Evolutionary conservation across 106 monocot species (phyloP).

Genomic region (Allium cepa): DNA sequence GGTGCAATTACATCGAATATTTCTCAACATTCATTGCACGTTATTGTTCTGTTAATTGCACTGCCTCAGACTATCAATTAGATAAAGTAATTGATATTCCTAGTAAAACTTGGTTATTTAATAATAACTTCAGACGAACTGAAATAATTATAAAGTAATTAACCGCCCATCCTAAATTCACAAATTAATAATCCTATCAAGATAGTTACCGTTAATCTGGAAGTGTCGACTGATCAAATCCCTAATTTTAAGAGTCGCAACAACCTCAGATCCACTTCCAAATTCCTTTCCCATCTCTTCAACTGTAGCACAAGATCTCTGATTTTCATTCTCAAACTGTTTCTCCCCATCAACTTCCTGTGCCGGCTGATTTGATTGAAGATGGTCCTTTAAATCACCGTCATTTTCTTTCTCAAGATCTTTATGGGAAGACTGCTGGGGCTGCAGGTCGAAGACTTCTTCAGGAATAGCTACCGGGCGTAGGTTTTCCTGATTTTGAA

Average conservation of each 20-base stretch:
- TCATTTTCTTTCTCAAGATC: neutral
- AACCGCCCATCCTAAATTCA: neutral
- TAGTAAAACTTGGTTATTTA: too few relatives aligned
- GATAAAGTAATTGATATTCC: too few relatives aligned
- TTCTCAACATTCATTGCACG: too few relatives aligned
- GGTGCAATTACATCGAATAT: too few relatives aligned
- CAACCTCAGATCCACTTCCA: conserved; percentile 20
- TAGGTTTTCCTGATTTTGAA: too few relatives aligned
- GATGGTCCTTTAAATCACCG: neutral
- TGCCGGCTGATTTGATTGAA: neutral
- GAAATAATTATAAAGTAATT: neutral
- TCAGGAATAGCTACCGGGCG: too few relatives aligned
- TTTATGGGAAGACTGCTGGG: neutral
- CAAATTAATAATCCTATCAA: neutral
- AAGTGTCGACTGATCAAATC: conserved; percentile 60
- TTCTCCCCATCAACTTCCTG: neutral
- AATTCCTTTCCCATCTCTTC: conserved; percentile 79
- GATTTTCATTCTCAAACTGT: neutral
- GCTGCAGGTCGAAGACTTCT: neutral
- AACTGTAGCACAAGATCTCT: conserved; percentile 55
- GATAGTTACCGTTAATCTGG: conserved; percentile 40
- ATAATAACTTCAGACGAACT: neutral
- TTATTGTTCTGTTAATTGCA: neutral
- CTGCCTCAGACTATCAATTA: too few relatives aligned
- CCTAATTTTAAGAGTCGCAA: conserved; percentile 60